Percentiles rank a stretch among this genome's conserved stretches.
These are phyloP conservation scores for Paraleonurus japonicus DNA, from an alignment of 257 asterid species.

Conservation along the genomic window DNA sequence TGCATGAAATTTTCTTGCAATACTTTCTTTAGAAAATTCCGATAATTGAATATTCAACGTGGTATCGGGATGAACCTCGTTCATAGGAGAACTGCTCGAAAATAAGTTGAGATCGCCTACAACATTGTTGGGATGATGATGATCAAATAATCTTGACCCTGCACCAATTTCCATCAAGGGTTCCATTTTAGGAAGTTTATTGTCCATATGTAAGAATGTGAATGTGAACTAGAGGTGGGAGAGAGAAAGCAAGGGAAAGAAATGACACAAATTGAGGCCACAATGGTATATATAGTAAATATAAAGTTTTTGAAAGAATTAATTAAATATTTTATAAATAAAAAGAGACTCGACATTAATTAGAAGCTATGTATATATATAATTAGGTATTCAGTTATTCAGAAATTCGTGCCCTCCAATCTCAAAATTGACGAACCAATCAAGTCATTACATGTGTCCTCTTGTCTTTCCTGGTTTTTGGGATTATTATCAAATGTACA, in stretches of 20 bases:
- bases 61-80: conserved; percentile 30
- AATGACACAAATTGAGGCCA: conserved; percentile 15
- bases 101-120: conserved; percentile 14
- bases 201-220: conserved; percentile 29
- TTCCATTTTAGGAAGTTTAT: conserved; percentile 35
- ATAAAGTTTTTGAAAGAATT: conserved; percentile 18
- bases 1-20: conserved; percentile 21
- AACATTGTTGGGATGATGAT: conserved; percentile 31
- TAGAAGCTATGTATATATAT: not conserved
- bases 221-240: not conserved
- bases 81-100: conserved; percentile 22
- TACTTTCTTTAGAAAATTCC: conserved; percentile 31
- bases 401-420: conserved; percentile 62
- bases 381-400: not conserved
- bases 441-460: conserved; percentile 34
- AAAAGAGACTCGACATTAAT: not conserved
- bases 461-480: conserved; percentile 39
- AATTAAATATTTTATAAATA: conserved; percentile 24
- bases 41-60: conserved; percentile 27
- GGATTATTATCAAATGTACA: conserved; percentile 27
- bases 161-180: conserved; percentile 37
- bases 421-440: conserved; percentile 40
- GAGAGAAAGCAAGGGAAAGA: conserved; percentile 19
- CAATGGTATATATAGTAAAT: conserved; percentile 33
- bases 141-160: conserved; percentile 31